Evolutionary conservation across 805 yeast species (phyloP).

Genomic region (Wickerhamiella kurtzmanii): DNA sequence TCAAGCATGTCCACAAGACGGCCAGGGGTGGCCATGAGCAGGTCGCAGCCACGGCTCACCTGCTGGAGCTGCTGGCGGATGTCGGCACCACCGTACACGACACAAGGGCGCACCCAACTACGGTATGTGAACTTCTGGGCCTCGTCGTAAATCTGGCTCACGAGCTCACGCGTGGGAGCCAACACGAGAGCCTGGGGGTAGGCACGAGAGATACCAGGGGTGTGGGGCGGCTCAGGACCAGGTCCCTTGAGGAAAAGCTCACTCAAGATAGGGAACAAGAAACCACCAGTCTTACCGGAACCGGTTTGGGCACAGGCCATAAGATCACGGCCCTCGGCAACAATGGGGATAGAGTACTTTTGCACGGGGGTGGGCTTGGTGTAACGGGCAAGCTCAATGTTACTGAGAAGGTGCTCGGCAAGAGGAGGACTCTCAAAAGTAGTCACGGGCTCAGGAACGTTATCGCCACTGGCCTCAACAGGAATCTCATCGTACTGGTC

Average conservation of each 20-base stretch:
- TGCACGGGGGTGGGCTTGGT: constrained; percentile 94
- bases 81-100: constrained; percentile 98
- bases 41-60: constrained; percentile 86
- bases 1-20: constrained; percentile 91
- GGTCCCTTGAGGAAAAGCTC: constrained; percentile 88
- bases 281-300: constrained; percentile 99
- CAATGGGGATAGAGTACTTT: constrained; percentile 85
- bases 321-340: constrained; percentile 76
- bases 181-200: constrained; percentile 88
- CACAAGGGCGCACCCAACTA: constrained; percentile 96
- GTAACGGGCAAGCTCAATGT: constrained; percentile 79
- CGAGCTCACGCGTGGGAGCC: constrained; percentile 99
- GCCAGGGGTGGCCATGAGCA: constrained; percentile 98
- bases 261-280: constrained; percentile 91
- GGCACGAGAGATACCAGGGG: constrained; percentile 38
- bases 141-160: constrained; percentile 91
- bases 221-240: constrained; percentile 22
- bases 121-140: constrained; percentile 91
- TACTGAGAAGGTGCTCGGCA: constrained; percentile 71
- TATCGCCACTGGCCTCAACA: constrained; percentile 91
- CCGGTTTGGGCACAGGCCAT: constrained; percentile 98
- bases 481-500: constrained; percentile 98
- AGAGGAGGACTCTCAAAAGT: constrained; percentile 86
- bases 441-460: constrained; percentile 86
- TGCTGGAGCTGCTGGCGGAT: constrained; percentile 76